Evolutionary conservation across 2,329 filamentous ascomycete genomes (phyloP), one percentile per base, ranked within the genome.

Genomic region (Hansfordia pulvinata): DNA sequence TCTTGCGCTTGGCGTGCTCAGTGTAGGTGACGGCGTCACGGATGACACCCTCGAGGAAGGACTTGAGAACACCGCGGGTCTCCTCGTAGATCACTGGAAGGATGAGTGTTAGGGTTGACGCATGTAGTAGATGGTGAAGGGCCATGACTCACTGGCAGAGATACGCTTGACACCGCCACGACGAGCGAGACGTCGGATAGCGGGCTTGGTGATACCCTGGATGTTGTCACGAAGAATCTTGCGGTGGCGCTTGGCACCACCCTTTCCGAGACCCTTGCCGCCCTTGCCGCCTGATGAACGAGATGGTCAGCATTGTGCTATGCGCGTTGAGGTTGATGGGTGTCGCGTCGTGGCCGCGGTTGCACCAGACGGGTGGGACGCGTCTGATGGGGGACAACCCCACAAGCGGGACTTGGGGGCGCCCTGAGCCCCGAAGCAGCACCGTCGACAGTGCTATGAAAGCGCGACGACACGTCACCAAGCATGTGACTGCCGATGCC

Each of bases 111-210:
- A 19, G n/a, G 19, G 9, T 16, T 18, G 10, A 10, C n/a, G 3
- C 19, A 14, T 22, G 18, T 2, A 1, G 4, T 18, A 30, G 46
- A 35, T 49, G 35, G 22, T 20, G n/a, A 25, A 10, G 25, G 23
- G 17, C 20, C 11, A 20, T 9, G 31, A 64, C 69, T 57, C 73
- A 82, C 76, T 92, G 57, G 86, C 86, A 51, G 85, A 93, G 53
- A 94, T 94, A 93, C 86, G 86, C 83, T 94, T 94, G 73, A 94
- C 86, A 86, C 86, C 86, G 62, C 86, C 86, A 90, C 86, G 85
- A 66, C 86, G 86, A 42, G 86, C 86, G 58, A 94, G 85, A 92
- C 86, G 86, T 52, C 86, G 80, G 64, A 94, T 94, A 50, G 86
- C 86, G 49, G 86, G 86, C 81, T 94, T 94, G 54, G 86, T 94